phyloP scores from a whole-genome alignment of 345 rosid species.

The Murraya koenigii region DNA sequence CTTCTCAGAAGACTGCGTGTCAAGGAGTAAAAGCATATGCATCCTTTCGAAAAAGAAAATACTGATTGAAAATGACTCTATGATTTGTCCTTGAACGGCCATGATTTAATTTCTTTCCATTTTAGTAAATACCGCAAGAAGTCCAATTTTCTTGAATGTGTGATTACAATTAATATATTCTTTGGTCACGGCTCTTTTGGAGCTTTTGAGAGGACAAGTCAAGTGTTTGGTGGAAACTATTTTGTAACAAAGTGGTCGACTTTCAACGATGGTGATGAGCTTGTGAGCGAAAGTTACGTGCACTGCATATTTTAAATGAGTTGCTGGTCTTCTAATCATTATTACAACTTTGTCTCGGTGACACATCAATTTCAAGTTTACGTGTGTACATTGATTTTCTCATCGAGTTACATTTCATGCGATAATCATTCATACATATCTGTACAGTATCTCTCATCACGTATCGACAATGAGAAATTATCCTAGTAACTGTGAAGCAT shows the following conservation, averaged over 20 bases:
- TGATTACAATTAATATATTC: background rate
- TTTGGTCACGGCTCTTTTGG: background rate
- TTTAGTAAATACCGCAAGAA: background rate
- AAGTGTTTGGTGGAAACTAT: too few relatives aligned
- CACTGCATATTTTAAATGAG: background rate
- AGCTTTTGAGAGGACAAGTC: background rate
- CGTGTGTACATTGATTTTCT: background rate
- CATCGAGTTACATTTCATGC: too few relatives aligned
- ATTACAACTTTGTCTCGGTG: background rate
- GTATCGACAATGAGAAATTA: too few relatives aligned
- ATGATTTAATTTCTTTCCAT: background rate
- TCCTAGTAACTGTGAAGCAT: too few relatives aligned
- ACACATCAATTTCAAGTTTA: background rate
- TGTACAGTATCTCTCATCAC: too few relatives aligned
- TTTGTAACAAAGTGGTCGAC: too few relatives aligned
- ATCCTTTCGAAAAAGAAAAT: background rate
- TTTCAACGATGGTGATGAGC: background rate
- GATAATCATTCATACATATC: too few relatives aligned
- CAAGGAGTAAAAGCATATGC: background rate
- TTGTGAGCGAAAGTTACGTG: background rate
- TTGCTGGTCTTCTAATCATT: background rate
- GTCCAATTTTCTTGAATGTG: background rate
- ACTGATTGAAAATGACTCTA: background rate
- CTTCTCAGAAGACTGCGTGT: background rate
- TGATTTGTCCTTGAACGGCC: slow-evolving; percentile 8